Evolutionary conservation across 345 rosid genomes (phyloP).

Genomic region (Odontarrhena argentea): DNA sequence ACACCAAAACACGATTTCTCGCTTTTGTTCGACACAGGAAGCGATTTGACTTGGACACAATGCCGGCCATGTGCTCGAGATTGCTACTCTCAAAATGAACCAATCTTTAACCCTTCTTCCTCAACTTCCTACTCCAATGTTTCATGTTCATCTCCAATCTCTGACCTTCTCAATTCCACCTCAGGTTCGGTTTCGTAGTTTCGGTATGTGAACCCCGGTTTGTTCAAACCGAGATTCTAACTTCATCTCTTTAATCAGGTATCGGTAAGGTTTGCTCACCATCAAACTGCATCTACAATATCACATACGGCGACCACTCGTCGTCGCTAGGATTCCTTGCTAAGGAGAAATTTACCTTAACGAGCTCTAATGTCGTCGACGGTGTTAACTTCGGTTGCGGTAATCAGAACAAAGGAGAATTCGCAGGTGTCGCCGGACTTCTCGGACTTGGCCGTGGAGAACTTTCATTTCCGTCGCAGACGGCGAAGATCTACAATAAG

Average conservation of each 20-base stretch:
- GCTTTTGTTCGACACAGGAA: too few relatives aligned
- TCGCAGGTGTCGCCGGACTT: slow-evolving; percentile 67
- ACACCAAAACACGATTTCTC: too few relatives aligned
- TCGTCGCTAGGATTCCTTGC: slow-evolving; percentile 67
- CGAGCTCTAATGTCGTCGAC: slow-evolving; percentile 49
- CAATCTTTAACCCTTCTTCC: slow-evolving; percentile 48
- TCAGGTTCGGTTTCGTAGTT: slow-evolving; percentile 43
- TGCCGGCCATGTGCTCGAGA: too few relatives aligned
- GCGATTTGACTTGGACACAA: too few relatives aligned
- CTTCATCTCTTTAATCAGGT: too few relatives aligned
- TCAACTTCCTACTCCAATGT: slow-evolving; percentile 65
- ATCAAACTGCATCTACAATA: slow-evolving; percentile 68
- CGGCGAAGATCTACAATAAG: slow-evolving; percentile 56
- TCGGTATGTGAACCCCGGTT: neutral
- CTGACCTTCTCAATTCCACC: slow-evolving; percentile 54
- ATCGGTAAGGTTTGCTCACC: neutral
- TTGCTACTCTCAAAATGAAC: slow-evolving; percentile 46
- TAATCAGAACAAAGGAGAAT: slow-evolving; percentile 70
- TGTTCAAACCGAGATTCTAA: too few relatives aligned
- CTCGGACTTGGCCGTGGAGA: slow-evolving; percentile 80
- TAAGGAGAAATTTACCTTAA: slow-evolving; percentile 60
- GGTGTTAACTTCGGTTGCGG: slow-evolving; percentile 78
- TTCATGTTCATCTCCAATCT: slow-evolving; percentile 51
- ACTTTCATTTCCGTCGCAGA: slow-evolving; percentile 73
- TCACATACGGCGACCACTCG: slow-evolving; percentile 77